These are phyloP conservation scores for Tuctoria greenei DNA, from an alignment of 176 grass and related monocot genomes.

Conservation along the genomic window DNA sequence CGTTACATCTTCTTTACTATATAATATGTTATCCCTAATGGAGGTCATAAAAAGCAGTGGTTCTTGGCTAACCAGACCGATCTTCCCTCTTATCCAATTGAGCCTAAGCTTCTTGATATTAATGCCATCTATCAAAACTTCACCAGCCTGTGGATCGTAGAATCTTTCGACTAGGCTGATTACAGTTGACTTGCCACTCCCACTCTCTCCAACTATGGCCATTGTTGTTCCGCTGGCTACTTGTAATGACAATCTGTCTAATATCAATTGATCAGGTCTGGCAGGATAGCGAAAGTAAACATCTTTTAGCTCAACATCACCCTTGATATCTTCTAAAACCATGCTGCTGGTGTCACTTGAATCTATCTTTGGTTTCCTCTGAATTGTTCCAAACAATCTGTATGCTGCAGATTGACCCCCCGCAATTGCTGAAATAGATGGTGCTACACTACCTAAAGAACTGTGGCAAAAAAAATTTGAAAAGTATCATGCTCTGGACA, in stretches of 20 bases:
- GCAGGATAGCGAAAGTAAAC: slow-evolving; percentile 73
- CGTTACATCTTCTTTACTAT: slow-evolving; percentile 54
- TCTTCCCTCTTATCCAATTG: slow-evolving; percentile 62
- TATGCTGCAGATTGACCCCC: slow-evolving; percentile 76
- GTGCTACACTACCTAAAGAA: slow-evolving; percentile 69
- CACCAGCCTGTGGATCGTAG: slow-evolving; percentile 67
- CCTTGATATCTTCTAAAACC: slow-evolving; percentile 59
- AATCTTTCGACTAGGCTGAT: slow-evolving; percentile 63
- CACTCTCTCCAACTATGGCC: slow-evolving; percentile 92
- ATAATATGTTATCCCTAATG: slow-evolving; percentile 60
- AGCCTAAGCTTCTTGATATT: slow-evolving; percentile 57
- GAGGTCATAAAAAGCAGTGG: slow-evolving; percentile 56
- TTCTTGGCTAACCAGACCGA: slow-evolving; percentile 69
- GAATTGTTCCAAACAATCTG: slow-evolving; percentile 69
- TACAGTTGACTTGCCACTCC: slow-evolving; percentile 91
- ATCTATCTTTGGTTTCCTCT: slow-evolving; percentile 75
- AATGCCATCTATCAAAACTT: slow-evolving; percentile 61
- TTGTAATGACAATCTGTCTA: slow-evolving; percentile 62
- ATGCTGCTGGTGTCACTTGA: slow-evolving; percentile 50
- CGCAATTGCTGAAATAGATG: slow-evolving; percentile 57
- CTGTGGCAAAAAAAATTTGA: slow-evolving; percentile 40
- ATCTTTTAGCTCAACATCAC: slow-evolving; percentile 59
- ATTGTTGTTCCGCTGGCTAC: slow-evolving; percentile 64
- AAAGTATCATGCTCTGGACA: slow-evolving; percentile 15
- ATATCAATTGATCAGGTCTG: slow-evolving; percentile 65